Evolutionary conservation across 805 yeast species (phyloP).

Genomic region (Metschnikowia proteae): DNA sequence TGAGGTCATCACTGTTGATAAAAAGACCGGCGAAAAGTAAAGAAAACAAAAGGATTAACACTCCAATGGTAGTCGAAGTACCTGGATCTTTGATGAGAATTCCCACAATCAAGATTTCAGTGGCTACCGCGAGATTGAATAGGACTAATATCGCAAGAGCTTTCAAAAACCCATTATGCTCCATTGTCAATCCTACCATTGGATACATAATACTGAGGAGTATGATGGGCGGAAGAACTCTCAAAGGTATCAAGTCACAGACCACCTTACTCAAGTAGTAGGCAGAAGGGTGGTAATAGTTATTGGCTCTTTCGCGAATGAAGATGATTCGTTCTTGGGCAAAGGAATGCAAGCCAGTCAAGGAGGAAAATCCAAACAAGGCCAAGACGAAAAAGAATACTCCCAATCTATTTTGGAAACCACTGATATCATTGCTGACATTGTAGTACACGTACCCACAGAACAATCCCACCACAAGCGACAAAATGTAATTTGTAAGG

Average conservation of each 20-base stretch:
- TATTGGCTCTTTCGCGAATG: slow-evolving; percentile 89
- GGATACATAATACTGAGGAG: slow-evolving; percentile 83
- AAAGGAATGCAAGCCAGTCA: slow-evolving; percentile 88
- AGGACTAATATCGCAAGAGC: slow-evolving; percentile 67
- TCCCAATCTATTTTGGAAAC: slow-evolving; percentile 94
- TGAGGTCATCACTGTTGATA: slow-evolving; percentile 68
- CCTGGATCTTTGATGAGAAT: slow-evolving; percentile 85
- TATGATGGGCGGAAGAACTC: slow-evolving; percentile 89
- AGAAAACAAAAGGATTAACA: slow-evolving; percentile 76
- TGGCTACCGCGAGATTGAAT: slow-evolving; percentile 82
- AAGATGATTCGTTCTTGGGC: slow-evolving; percentile 85
- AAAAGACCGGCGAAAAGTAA: slow-evolving; percentile 91
- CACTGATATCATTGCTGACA: slow-evolving; percentile 84
- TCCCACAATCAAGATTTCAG: slow-evolving; percentile 84
- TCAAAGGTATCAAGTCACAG: slow-evolving; percentile 88
- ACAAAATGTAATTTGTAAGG: slow-evolving; percentile 75
- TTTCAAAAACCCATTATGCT: slow-evolving; percentile 66
- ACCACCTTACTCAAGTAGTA: slow-evolving; percentile 81
- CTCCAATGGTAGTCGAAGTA: slow-evolving; percentile 86
- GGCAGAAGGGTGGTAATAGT: slow-evolving; percentile 84
- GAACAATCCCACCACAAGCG: slow-evolving; percentile 72
- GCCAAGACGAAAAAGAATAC: slow-evolving; percentile 87
- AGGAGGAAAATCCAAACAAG: slow-evolving; percentile 88
- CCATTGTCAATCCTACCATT: slow-evolving; percentile 80
- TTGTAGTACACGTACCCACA: slow-evolving; percentile 84